These are phyloP conservation scores for Pulveroboletus sp. DNA, from an alignment of 768 basidiomycete species.

Conservation along the genomic window DNA sequence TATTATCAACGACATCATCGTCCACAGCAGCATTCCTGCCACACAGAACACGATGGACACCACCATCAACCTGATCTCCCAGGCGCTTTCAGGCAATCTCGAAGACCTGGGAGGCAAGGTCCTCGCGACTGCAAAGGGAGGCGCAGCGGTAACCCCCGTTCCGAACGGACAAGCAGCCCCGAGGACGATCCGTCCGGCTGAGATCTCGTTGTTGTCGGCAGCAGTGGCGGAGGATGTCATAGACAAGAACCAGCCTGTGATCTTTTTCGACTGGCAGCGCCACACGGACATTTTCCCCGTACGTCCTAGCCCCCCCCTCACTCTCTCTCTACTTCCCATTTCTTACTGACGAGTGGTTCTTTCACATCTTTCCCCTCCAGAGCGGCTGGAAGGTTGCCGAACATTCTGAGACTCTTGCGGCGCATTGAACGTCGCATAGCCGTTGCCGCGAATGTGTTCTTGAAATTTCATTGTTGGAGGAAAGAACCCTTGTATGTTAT, in stretches of 20 bases:
- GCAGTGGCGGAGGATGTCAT: constrained; percentile 18
- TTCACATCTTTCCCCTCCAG: background rate
- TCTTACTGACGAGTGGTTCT: background rate
- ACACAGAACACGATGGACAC: constrained; percentile 9
- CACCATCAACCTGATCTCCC: constrained; percentile 10
- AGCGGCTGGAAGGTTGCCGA: constrained; percentile 3
- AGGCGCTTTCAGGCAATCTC: constrained; percentile 14
- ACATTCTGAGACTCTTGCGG: background rate
- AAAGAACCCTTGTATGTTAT: background rate
- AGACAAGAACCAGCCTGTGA: constrained; percentile 13
- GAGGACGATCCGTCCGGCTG: constrained; percentile 15
- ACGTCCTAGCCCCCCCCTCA: background rate
- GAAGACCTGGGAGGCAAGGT: constrained; percentile 11
- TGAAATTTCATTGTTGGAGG: background rate
- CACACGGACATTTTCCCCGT: constrained; percentile 20
- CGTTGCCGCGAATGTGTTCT: background rate
- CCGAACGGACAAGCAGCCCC: background rate
- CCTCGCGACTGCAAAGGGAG: constrained; percentile 20
- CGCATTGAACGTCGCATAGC: background rate
- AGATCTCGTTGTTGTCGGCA: constrained; percentile 15
- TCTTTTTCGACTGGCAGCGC: constrained; percentile 16
- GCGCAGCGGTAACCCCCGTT: background rate
- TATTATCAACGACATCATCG: constrained; percentile 18
- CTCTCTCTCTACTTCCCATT: no score
- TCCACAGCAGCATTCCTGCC: constrained; percentile 1